phyloP scores from a whole-genome alignment of 1,284 basidiomycete species.

The Microbotryum saponariae region DNA sequence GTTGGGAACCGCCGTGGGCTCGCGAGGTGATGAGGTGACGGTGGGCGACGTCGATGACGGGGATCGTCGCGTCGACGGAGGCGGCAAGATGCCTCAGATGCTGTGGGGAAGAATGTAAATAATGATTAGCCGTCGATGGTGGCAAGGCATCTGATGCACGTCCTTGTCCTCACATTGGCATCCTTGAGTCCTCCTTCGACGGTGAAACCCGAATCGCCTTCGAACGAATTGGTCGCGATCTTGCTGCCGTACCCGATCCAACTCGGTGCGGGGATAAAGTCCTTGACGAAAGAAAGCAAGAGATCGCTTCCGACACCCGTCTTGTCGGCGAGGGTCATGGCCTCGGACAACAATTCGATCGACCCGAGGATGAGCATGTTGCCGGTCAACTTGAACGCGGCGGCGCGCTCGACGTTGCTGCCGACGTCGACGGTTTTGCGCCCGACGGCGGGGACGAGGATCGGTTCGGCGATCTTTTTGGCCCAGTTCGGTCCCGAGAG shows the following conservation, averaged over 20 bases:
- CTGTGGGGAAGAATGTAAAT: constrained; percentile 1
- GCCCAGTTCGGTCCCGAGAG: constrained; percentile 76
- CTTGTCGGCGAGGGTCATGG: constrained; percentile 75
- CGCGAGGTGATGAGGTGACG: constrained; percentile 23
- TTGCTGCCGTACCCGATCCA: constrained; percentile 57
- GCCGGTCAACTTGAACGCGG: constrained; percentile 27
- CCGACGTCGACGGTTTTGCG: constrained; percentile 55
- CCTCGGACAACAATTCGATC: constrained; percentile 71
- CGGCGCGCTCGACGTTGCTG: constrained; percentile 64
- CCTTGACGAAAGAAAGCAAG: constrained; percentile 53
- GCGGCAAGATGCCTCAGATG: constrained; percentile 47
- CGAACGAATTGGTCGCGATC: constrained; percentile 64
- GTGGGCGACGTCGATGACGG: constrained; percentile 60
- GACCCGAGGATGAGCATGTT: constrained; percentile 36
- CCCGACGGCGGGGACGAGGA: constrained; percentile 69
- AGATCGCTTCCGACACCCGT: constrained; percentile 63
- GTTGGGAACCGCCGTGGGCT: constrained; percentile 17
- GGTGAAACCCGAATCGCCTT: constrained; percentile 71
- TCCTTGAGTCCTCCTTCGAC: constrained; percentile 84
- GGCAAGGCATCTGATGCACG: constrained; percentile 40
- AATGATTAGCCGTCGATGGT: too few relatives aligned
- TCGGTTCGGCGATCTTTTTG: constrained; percentile 69
- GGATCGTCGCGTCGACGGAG: constrained; percentile 69
- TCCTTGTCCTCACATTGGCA: constrained; percentile 39
- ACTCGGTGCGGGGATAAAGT: constrained; percentile 41